Evolutionary conservation across 192 early-diverging fungal species (phyloP).

Genomic region (Pilaira anomala): DNA sequence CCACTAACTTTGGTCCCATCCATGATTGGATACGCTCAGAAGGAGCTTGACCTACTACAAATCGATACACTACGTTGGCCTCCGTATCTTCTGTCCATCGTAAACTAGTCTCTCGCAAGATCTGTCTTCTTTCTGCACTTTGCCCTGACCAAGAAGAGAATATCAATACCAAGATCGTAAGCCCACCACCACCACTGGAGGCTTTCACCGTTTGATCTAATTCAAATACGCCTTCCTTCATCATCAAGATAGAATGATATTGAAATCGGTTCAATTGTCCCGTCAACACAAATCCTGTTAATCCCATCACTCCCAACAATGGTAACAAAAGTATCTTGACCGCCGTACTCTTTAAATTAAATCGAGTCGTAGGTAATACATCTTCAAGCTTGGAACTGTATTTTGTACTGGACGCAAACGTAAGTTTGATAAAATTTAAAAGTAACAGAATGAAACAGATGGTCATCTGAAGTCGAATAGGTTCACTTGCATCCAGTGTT

Average conservation of each 20-base stretch:
- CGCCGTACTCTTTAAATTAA: conserved; percentile 34
- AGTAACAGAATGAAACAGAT: conserved; percentile 45
- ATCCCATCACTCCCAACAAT: conserved; percentile 44
- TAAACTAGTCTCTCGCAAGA: conserved; percentile 41
- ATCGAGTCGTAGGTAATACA: conserved; percentile 23
- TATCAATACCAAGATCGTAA: conserved; percentile 46
- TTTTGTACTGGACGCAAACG: conserved; percentile 34
- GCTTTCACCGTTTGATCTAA: conserved; percentile 4
- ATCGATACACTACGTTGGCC: conserved; percentile 45
- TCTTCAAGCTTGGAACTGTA: conserved; percentile 34
- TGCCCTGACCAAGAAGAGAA: conserved; percentile 52
- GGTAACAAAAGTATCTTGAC: conserved; percentile 45
- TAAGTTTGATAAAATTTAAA: conserved; percentile 35
- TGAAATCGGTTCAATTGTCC: conserved; percentile 41
- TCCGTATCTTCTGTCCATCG: conserved; percentile 37
- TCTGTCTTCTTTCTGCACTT: conserved; percentile 39
- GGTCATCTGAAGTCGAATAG: conserved; percentile 53
- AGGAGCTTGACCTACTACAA: conserved; percentile 51
- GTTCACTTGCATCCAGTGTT: conserved; percentile 43
- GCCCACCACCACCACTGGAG: conserved; percentile 18
- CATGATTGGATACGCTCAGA: conserved; percentile 33
- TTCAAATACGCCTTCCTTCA: conserved; percentile 28
- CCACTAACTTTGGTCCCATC: conserved; percentile 43
- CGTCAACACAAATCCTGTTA: conserved; percentile 46
- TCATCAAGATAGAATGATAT: conserved; percentile 34